These are phyloP conservation scores for Sanghuangporus sanghuang DNA, from an alignment of 1,284 basidiomycete species.

Conservation along the genomic window DNA sequence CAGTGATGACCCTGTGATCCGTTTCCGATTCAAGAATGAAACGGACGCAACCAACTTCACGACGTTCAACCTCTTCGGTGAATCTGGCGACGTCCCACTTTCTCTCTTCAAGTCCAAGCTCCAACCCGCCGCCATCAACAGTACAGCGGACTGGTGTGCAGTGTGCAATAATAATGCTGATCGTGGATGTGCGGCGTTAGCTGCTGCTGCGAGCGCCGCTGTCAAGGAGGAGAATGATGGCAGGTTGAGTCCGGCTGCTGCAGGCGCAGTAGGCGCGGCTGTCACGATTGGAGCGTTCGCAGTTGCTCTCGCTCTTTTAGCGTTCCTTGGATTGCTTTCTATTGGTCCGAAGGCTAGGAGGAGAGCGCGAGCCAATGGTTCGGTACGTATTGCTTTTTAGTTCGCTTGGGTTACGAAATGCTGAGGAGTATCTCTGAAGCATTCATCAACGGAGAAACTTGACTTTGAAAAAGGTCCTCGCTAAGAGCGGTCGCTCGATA, in stretches of 20 bases:
- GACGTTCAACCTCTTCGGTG: conserved; percentile 27
- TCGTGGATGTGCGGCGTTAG: conserved; percentile 47
- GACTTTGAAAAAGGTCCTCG: background rate
- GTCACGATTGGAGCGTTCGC: conserved; percentile 43
- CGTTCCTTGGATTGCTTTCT: conserved; percentile 42
- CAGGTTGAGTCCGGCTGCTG: conserved; percentile 48
- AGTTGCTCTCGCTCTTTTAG: conserved; percentile 34
- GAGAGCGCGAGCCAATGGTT: background rate
- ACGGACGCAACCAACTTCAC: conserved; percentile 31
- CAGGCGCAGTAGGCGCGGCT: conserved; percentile 63
- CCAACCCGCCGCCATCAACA: conserved; percentile 46
- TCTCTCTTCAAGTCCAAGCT: conserved; percentile 41
- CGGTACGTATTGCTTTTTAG: background rate
- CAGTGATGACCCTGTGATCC: conserved; percentile 34
- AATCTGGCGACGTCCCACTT: conserved; percentile 46
- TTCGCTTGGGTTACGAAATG: background rate
- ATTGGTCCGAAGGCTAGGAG: conserved; percentile 26
- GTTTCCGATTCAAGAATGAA: conserved; percentile 58
- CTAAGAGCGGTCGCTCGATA: background rate
- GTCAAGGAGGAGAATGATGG: conserved; percentile 27
- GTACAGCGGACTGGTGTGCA: conserved; percentile 53
- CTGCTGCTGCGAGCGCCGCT: conserved; percentile 30
- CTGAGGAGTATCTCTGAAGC: background rate
- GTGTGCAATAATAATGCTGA: conserved; percentile 49
- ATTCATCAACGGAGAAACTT: conserved; percentile 10